These are phyloP conservation scores for Monoraphidium neglectum DNA, from an alignment of 139 green algal species.

Conservation along the genomic window DNA sequence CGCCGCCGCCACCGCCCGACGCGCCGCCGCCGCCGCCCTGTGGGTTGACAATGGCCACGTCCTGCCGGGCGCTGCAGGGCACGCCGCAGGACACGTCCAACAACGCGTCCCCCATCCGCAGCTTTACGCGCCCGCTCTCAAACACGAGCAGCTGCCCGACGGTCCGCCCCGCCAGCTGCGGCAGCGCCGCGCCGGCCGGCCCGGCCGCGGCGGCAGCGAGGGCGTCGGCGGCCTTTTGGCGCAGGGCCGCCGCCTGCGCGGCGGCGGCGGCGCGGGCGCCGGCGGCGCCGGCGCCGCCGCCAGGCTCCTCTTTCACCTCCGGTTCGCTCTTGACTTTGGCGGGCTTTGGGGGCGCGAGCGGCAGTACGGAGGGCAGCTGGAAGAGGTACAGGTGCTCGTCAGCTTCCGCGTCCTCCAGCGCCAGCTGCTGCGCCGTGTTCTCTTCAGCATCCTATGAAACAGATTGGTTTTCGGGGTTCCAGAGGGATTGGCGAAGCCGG, in stretches of 20 bases:
- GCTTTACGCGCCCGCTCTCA: slow-evolving; percentile 65
- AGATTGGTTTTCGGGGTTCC: background rate
- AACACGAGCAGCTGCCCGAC: slow-evolving; percentile 55
- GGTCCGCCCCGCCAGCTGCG: slow-evolving; percentile 6
- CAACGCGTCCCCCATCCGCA: slow-evolving; percentile 52
- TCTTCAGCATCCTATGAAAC: slow-evolving; percentile 27
- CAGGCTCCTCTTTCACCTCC: background rate
- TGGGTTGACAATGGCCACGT: slow-evolving; percentile 48
- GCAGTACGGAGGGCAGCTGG: slow-evolving; percentile 61
- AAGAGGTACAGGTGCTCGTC: slow-evolving; percentile 56
- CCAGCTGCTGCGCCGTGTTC: slow-evolving; percentile 29
- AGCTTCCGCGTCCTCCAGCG: slow-evolving; percentile 10
- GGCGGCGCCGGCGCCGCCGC: background rate
- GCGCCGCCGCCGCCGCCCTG: too few relatives aligned
- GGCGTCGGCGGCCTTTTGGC: background rate
- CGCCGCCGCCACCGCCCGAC: too few relatives aligned
- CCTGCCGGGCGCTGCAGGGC: slow-evolving; percentile 43
- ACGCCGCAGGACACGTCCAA: slow-evolving; percentile 56
- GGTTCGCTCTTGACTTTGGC: background rate
- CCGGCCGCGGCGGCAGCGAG: background rate
- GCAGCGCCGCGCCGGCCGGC: background rate
- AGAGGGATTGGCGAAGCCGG: background rate
- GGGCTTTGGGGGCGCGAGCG: slow-evolving; percentile 17
- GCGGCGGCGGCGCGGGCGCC: slow-evolving; percentile 10
- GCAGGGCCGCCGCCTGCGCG: background rate